Evolutionary conservation across 2,329 filamentous ascomycete genomes (phyloP), one percentile per base, ranked within the genome.

Genomic region (Fusarium nodosum): DNA sequence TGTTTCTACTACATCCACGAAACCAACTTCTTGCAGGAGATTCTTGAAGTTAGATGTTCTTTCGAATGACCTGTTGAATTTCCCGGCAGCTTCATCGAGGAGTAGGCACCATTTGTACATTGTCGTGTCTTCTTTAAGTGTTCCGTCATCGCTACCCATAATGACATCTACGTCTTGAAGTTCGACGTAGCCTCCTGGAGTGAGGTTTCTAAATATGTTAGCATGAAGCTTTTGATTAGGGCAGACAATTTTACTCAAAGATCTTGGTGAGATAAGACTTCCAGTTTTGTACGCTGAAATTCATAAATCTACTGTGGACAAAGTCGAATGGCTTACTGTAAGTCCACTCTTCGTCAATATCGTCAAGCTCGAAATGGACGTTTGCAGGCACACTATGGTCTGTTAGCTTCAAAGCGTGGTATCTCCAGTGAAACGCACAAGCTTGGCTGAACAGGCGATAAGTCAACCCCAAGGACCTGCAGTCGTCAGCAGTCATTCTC

Each of bases 1-100:
- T 4, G 79, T 76, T 68, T 86, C 82, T 0, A 76, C 72, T 0
- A 89, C 79, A 62, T 87, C 79, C 44, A 79, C 76, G 62, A 88
- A 88, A 1, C 87, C 87, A 0, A 82, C 82, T 18, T 83, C 81
- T 13, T 75, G 72, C 53, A 88, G 76, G 41, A 80, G 77, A 8
- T 69, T 39, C 38, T 73, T 76, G 16, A 72, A 65, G 4, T 68
- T 56, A 9, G 65, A 42, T 0, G 72, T 76, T 6, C 65, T 70
- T 7, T 64, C 60, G 10, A 79, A 69, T 0, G 74, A 68, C 2
- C 79, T 73, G 0, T 77, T 73, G 3, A 79, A 56, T 5, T 75
- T 76, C 7, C 28, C 54, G 18, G 73, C 75, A 4, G 73, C 77
- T 39, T 79, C 68, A 1, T 65, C 61, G 4, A 79, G 71, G 4